Conservation (phyloP, 2,329 filamentous ascomycete species). For the Alternaria ventricosa region DNA sequence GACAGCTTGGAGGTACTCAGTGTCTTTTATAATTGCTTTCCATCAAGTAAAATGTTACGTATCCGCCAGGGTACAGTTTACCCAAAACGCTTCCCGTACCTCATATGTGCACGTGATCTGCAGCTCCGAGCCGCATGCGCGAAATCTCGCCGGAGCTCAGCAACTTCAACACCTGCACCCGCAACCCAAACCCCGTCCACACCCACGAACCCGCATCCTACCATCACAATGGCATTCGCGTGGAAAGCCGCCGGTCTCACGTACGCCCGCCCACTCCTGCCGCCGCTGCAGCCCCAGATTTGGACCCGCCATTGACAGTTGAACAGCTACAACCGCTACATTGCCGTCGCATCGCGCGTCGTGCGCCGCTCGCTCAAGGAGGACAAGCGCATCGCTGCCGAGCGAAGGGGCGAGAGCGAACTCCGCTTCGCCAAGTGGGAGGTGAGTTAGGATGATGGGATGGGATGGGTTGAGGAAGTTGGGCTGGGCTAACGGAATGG, state of each 20-base stretch:
- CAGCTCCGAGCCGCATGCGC: conserved; percentile 36
- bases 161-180: conserved; percentile 33
- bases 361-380: conserved; percentile 98
- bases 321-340: conserved; percentile 98
- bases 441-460: conserved; percentile 68
- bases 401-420: conserved; percentile 89
- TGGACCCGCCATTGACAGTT: conserved; percentile 34
- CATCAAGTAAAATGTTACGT: background rate
- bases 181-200: conserved; percentile 31
- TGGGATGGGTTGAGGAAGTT: conserved; percentile 3
- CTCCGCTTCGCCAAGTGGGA: conserved; percentile 93
- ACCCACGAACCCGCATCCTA: conserved; percentile 35
- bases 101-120: conserved; percentile 29
- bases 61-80: background rate
- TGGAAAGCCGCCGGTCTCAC: conserved; percentile 98
- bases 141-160: conserved; percentile 35
- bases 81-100: background rate
- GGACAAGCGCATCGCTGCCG: conserved; percentile 82
- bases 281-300: background rate
- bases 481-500: conserved; percentile 31
- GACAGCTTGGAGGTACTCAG: background rate
- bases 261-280: conserved; percentile 63
- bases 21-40: background rate
- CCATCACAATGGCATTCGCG: conserved; percentile 86
- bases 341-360: conserved; percentile 90